Conservation (phyloP, 331 rosid genomes). For the Rhamnella rubrinervis region DNA sequence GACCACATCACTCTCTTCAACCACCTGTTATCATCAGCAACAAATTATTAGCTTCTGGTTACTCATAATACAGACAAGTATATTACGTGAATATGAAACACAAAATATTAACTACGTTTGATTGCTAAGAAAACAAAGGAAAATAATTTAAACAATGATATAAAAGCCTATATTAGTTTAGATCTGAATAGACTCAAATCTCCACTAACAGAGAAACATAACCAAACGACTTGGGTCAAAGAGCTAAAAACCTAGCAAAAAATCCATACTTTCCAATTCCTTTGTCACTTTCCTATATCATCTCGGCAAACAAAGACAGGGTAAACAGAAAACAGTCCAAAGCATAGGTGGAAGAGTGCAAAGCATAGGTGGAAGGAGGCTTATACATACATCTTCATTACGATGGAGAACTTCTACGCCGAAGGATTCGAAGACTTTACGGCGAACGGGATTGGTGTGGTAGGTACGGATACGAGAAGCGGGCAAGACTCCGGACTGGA, state of each 20-base stretch:
- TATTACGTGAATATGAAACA: too few species aligned
- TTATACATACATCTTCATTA: conserved; percentile 68
- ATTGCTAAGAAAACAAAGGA: neutral
- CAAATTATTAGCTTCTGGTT: neutral
- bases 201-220: neutral
- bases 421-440: conserved; percentile 64
- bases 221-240: neutral
- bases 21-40: conserved; percentile 46
- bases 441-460: conserved; percentile 56
- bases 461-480: conserved; percentile 67
- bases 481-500: conserved; percentile 62
- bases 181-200: neutral
- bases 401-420: conserved; percentile 56
- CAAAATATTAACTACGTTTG: neutral
- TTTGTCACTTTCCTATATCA: neutral
- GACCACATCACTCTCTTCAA: conserved; percentile 72
- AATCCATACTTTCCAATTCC: neutral
- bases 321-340: neutral
- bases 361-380: neutral
- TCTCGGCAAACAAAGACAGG: neutral
- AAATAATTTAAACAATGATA: neutral
- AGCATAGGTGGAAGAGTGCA: neutral
- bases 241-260: too few species aligned
- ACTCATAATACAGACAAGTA: neutral
- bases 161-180: too few species aligned